Conservation (phyloP, 208 protist genomes). For the Naegleria fowleri region DNA sequence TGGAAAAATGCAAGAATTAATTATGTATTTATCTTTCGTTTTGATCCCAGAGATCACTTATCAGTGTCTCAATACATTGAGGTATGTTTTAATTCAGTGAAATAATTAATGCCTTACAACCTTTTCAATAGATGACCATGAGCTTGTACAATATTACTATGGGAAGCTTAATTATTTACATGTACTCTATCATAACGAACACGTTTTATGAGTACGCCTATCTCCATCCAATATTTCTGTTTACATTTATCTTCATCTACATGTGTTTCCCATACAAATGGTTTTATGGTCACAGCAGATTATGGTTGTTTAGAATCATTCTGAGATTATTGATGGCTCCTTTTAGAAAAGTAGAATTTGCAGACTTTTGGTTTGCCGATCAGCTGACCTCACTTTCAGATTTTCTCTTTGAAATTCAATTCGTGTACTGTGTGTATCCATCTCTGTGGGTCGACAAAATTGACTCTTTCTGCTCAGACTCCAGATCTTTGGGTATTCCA, state of each 20-base stretch:
- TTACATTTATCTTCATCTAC: conserved; percentile 26
- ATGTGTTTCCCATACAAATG: conserved; percentile 28
- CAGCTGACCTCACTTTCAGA: conserved; percentile 42
- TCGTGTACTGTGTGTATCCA: conserved; percentile 45
- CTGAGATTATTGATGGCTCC: conserved; percentile 40
- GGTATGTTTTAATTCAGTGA: background rate
- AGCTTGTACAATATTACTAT: background rate
- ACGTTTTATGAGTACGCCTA: conserved; percentile 30
- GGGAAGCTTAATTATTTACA: conserved; percentile 19
- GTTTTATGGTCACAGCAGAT: conserved; percentile 31
- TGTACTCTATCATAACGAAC: conserved; percentile 28
- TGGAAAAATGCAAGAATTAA: conserved; percentile 47
- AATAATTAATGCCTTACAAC: too few species aligned
- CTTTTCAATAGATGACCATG: background rate
- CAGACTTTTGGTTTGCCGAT: conserved; percentile 54
- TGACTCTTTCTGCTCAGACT: background rate
- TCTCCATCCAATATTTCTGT: conserved; percentile 32
- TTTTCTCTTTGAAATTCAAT: conserved; percentile 45
- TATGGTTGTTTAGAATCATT: conserved; percentile 35
- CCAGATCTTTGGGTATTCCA: conserved; percentile 23
- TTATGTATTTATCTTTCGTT: conserved; percentile 49
- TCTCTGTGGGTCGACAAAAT: background rate
- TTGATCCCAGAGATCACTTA: conserved; percentile 27
- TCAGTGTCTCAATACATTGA: conserved; percentile 21
- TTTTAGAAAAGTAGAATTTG: conserved; percentile 43